These are phyloP conservation scores for Solanum megistacrolobum DNA, from an alignment of 257 asterid species.

Conservation along the genomic window DNA sequence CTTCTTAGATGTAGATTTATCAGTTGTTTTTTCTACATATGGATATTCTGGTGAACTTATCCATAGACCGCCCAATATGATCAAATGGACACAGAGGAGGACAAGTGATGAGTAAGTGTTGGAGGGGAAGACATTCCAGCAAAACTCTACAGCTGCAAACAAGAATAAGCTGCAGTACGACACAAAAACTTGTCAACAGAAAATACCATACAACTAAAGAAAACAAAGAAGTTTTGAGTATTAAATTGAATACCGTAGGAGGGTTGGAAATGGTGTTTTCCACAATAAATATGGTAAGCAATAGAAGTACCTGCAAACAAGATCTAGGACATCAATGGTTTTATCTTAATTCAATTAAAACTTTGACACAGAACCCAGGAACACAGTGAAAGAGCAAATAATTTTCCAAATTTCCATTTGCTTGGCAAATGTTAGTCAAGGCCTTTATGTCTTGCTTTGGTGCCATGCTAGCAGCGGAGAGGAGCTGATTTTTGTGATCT, in stretches of 20 bases:
- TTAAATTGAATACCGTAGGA: slow-evolving; percentile 39
- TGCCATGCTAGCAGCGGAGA: neutral
- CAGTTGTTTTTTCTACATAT: slow-evolving; percentile 18
- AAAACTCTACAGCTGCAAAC: slow-evolving; percentile 52
- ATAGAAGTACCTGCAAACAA: slow-evolving; percentile 69
- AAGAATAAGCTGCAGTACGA: slow-evolving; percentile 46
- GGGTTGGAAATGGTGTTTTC: slow-evolving; percentile 70
- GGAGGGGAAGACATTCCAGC: slow-evolving; percentile 91
- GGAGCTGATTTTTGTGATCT: neutral
- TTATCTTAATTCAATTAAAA: neutral
- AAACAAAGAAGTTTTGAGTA: neutral
- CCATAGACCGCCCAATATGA: slow-evolving; percentile 65
- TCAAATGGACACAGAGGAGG: slow-evolving; percentile 55
- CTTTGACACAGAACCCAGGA: neutral
- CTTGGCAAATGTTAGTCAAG: neutral
- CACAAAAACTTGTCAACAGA: neutral
- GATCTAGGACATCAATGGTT: neutral
- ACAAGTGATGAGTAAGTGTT: slow-evolving; percentile 48
- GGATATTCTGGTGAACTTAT: slow-evolving; percentile 49
- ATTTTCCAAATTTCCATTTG: neutral
- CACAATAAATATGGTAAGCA: slow-evolving; percentile 82
- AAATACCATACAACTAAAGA: neutral
- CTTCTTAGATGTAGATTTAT: slow-evolving; percentile 10
- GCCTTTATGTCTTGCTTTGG: neutral
- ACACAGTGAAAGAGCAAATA: neutral